A percentile compares a stretch with the other conserved stretches of the same genome.
These are phyloP conservation scores for Chaetomium tenue DNA, from an alignment of 495 filamentous ascomycete genomes.

Conservation along the genomic window DNA sequence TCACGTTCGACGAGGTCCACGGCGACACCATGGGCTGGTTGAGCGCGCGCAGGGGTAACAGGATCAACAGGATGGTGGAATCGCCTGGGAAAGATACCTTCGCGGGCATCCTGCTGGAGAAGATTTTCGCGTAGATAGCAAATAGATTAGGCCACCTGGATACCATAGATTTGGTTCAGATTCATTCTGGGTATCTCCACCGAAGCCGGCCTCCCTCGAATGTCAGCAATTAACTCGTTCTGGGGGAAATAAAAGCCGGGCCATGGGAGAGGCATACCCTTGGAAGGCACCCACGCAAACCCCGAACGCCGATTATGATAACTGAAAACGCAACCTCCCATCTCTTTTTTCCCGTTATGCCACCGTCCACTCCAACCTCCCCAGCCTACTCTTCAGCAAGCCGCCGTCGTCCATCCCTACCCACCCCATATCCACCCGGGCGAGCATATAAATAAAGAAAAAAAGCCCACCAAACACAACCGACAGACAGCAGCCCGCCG, in stretches of 20 bases:
- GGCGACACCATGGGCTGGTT: constrained; percentile 75
- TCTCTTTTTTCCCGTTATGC: not conserved
- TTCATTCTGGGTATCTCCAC: constrained; percentile 26
- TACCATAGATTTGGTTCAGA: constrained; percentile 4
- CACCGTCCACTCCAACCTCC: not conserved
- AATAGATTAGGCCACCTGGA: constrained; percentile 1
- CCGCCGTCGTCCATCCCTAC: too few relatives aligned
- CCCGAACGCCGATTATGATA: constrained; percentile 1
- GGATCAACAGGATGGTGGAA: constrained; percentile 66
- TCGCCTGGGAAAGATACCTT: constrained; percentile 56
- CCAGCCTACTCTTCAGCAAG: not conserved
- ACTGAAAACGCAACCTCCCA: not conserved
- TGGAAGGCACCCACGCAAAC: constrained; percentile 11
- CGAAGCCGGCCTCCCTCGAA: not conserved
- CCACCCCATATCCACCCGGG: not conserved
- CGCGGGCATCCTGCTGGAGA: constrained; percentile 48
- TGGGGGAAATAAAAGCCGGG: not conserved
- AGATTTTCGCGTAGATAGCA: constrained; percentile 42
- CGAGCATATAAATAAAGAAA: too few relatives aligned
- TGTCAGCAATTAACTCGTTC: constrained; percentile 24
- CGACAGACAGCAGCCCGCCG: not conserved
- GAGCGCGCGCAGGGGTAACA: constrained; percentile 66
- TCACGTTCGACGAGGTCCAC: constrained; percentile 39
- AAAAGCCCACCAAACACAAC: too few relatives aligned
- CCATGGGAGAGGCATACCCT: constrained; percentile 29